phyloP scores from a whole-genome alignment of 257 asterid genomes.

The Handroanthus guayacan region DNA sequence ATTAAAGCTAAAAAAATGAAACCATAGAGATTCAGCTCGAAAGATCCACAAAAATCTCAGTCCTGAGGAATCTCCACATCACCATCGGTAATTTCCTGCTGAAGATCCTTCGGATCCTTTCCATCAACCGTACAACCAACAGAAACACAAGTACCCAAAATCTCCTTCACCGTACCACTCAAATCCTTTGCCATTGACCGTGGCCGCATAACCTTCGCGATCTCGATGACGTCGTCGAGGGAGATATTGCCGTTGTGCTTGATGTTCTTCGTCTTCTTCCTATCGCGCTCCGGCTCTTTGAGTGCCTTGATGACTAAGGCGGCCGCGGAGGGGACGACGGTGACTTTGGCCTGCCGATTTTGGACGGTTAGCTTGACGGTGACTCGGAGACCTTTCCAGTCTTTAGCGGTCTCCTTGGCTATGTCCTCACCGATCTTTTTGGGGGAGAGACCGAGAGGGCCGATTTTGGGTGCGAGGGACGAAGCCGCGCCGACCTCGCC shows the following conservation, averaged over 20 bases:
- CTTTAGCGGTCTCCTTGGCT: slow-evolving; percentile 39
- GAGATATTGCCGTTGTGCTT: slow-evolving; percentile 41
- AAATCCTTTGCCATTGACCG: slow-evolving; percentile 43
- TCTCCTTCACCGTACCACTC: slow-evolving; percentile 45
- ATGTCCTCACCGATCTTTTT: slow-evolving; percentile 43
- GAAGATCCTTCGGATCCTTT: slow-evolving; percentile 44
- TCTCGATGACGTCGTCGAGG: slow-evolving; percentile 40
- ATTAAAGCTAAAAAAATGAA: background rate
- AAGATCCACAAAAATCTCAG: slow-evolving; percentile 20
- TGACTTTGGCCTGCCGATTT: slow-evolving; percentile 40
- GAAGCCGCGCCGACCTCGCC: slow-evolving; percentile 46
- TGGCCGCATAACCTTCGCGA: slow-evolving; percentile 35
- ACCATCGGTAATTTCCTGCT: slow-evolving; percentile 39
- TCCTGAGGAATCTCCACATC: slow-evolving; percentile 41
- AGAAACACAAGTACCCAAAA: slow-evolving; percentile 43
- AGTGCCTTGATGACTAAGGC: slow-evolving; percentile 44
- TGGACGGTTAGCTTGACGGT: slow-evolving; percentile 38
- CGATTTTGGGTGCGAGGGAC: slow-evolving; percentile 42
- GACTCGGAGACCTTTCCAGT: slow-evolving; percentile 46
- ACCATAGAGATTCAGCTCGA: background rate
- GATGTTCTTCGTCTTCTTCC: slow-evolving; percentile 40
- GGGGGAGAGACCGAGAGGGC: slow-evolving; percentile 38
- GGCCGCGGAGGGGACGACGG: slow-evolving; percentile 43
- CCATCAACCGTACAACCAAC: slow-evolving; percentile 48
- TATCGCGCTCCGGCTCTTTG: slow-evolving; percentile 42